phyloP scores from a whole-genome alignment of 169 alveolate species.

The Plasmodium adleri region DNA sequence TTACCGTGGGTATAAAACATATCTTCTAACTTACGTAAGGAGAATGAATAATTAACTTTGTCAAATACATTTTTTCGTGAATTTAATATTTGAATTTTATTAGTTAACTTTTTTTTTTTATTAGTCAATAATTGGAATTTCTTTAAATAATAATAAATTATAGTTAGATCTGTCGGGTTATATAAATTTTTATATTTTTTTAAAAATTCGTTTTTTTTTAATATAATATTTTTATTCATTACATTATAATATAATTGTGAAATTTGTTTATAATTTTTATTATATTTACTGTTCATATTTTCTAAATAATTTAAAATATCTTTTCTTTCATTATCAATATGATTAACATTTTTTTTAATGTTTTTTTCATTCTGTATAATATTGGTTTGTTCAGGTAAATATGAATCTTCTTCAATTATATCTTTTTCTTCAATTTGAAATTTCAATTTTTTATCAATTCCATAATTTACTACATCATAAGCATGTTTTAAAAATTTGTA shows the following conservation, averaged over 20 bases:
- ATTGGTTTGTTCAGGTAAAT: conserved; percentile 31
- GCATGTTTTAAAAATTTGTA: conserved; percentile 75
- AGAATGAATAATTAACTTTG: conserved; percentile 57
- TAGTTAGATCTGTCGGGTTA: conserved; percentile 47
- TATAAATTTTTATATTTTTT: conserved; percentile 63
- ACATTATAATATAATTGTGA: conserved; percentile 46
- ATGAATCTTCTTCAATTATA: conserved; percentile 64
- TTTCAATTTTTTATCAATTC: conserved; percentile 69
- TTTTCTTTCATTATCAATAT: conserved; percentile 31
- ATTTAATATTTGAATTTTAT: conserved; percentile 36
- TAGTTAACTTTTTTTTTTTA: conserved; percentile 43
- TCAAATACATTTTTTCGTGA: conserved; percentile 50
- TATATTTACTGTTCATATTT: conserved; percentile 42
- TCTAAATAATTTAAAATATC: conserved; percentile 47
- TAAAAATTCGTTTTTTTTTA: conserved; percentile 60
- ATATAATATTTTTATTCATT: conserved; percentile 53
- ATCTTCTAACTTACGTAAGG: conserved; percentile 41
- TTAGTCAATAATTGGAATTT: conserved; percentile 62
- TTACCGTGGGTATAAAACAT: conserved; percentile 66
- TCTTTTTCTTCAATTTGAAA: conserved; percentile 60
- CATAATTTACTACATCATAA: conserved; percentile 66
- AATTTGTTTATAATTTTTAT: conserved; percentile 51
- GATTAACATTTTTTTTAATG: conserved; percentile 37
- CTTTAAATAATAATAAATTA: conserved; percentile 62
- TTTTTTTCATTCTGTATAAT: conserved; percentile 26